Evolutionary conservation across 306 rosid genomes (phyloP).

Genomic region (Malus sieversii): DNA sequence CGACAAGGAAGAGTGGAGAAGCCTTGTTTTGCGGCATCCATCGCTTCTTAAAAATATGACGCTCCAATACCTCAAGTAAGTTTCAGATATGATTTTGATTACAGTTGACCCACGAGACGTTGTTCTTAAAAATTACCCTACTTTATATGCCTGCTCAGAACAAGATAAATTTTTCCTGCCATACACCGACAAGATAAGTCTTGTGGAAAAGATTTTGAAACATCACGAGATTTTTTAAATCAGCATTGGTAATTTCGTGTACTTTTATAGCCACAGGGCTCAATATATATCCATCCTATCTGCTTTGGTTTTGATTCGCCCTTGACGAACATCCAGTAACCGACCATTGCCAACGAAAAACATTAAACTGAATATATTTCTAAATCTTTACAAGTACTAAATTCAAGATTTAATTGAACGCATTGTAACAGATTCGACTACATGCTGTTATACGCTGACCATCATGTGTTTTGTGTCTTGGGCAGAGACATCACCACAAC

Average conservation of each 20-base stretch:
- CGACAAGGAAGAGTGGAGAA: constrained; percentile 99
- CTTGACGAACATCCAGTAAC: neutral
- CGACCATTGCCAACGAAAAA: neutral
- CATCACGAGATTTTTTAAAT: neutral
- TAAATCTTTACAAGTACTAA: neutral
- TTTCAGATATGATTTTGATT: neutral
- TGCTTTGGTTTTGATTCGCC: neutral
- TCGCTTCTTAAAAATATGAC: constrained; percentile 97
- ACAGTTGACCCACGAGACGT: neutral
- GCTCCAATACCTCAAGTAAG: constrained; percentile 95
- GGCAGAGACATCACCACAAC: constrained; percentile 93
- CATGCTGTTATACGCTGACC: neutral
- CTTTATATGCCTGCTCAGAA: neutral
- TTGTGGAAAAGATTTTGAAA: neutral
- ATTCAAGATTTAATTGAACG: neutral
- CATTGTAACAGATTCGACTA: neutral
- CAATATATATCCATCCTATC: neutral
- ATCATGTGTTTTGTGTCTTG: constrained; percentile 5
- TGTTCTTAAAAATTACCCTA: neutral
- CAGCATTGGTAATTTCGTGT: neutral
- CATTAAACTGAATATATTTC: neutral
- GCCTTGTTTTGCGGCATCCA: constrained; percentile 83
- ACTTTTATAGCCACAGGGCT: neutral
- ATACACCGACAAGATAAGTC: neutral
- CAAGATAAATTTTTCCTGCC: neutral